Evolutionary conservation across 2,329 filamentous ascomycete species (phyloP).

Genomic region (Aschersonia sp.): DNA sequence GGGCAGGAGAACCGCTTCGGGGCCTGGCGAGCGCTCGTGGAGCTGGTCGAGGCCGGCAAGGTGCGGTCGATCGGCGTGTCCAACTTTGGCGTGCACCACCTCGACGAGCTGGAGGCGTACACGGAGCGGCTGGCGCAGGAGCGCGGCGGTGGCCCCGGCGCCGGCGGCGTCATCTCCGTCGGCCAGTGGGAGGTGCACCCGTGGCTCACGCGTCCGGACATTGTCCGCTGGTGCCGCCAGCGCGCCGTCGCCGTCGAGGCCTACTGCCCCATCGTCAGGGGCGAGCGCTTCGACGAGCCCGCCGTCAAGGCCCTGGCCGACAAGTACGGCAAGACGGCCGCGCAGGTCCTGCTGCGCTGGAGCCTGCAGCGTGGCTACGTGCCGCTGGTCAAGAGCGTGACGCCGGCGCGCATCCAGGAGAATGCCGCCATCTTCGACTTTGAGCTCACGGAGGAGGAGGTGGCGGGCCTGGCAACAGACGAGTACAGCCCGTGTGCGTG

Average conservation of each 20-base stretch:
- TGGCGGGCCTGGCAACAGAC: constrained; percentile 31
- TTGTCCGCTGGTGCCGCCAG: constrained; percentile 61
- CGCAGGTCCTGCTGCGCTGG: constrained; percentile 70
- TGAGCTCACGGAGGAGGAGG: constrained; percentile 36
- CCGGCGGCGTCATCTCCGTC: constrained; percentile 61
- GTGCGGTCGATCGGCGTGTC: constrained; percentile 48
- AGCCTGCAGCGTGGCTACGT: constrained; percentile 66
- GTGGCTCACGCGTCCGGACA: constrained; percentile 69
- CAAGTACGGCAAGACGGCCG: constrained; percentile 59
- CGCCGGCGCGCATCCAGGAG: constrained; percentile 47
- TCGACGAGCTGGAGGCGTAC: constrained; percentile 44
- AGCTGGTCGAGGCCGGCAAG: constrained; percentile 46
- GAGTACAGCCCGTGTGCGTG: constrained; percentile 41
- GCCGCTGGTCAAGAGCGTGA: constrained; percentile 62
- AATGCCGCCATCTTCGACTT: constrained; percentile 46
- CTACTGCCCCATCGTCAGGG: constrained; percentile 47
- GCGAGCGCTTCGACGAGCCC: constrained; percentile 56
- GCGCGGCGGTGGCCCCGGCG: constrained; percentile 41
- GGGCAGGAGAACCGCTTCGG: constrained; percentile 40
- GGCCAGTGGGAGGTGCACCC: constrained; percentile 87
- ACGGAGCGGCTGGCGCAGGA: constrained; percentile 47
- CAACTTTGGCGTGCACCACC: constrained; percentile 50
- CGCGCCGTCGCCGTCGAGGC: constrained; percentile 48
- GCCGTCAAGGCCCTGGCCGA: constrained; percentile 48
- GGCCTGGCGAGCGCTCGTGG: constrained; percentile 49